Conservation (phyloP, 371 early-diverging fungal genomes). For the Mycotypha africana region DNA sequence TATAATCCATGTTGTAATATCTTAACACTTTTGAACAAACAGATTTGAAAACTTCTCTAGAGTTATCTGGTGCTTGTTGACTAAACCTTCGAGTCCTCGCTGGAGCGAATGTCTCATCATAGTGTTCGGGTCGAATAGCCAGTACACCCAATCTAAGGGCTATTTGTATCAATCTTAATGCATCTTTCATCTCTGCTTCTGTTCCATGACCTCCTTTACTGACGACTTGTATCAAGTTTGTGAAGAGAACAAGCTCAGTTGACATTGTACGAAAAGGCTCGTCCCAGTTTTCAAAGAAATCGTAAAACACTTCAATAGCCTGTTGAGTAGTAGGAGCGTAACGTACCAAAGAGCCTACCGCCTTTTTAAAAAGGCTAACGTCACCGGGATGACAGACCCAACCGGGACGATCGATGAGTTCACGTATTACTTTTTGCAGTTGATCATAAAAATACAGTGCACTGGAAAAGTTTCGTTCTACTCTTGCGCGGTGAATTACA, state of each 20-base stretch:
- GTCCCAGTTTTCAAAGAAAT: neutral
- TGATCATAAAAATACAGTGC: too few species aligned
- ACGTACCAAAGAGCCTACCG: too few species aligned
- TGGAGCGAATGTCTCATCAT: neutral
- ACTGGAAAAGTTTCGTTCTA: too few species aligned
- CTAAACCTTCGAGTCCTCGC: too few species aligned
- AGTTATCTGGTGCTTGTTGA: too few species aligned
- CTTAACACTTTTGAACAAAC: neutral
- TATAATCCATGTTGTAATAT: neutral
- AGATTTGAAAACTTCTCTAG: neutral
- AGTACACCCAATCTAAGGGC: neutral
- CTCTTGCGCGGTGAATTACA: too few species aligned
- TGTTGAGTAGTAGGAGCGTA: constrained; percentile 10
- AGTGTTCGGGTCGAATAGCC: neutral
- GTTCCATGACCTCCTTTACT: neutral
- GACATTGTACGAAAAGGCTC: constrained; percentile 3
- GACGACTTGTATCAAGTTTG: constrained; percentile 12
- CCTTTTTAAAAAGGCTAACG: too few species aligned
- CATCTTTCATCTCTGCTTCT: neutral
- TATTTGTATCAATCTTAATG: too few species aligned
- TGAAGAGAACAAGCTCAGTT: constrained; percentile 5
- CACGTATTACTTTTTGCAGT: too few species aligned
- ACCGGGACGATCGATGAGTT: too few species aligned
- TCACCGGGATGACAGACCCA: too few species aligned
- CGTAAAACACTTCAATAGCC: constrained; percentile 4